A percentile compares a stretch with the other conserved stretches of the same genome.
Conservation (phyloP, 148 eudicot genomes). For the Diospyros lotus region DNA sequence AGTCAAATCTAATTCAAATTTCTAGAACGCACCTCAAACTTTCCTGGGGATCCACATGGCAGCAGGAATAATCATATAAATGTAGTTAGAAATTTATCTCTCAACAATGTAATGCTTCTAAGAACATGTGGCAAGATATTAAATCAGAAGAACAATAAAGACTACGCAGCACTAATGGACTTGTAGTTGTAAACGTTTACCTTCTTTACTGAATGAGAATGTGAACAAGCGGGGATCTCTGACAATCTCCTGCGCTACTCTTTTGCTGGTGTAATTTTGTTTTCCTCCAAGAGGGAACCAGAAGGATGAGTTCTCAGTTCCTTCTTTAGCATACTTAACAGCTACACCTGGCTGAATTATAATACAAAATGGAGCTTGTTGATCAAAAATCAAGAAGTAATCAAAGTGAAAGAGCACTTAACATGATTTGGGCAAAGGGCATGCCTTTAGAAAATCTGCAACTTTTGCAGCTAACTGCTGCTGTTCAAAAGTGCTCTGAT, state of each 20-base stretch:
- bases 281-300: conserved; percentile 98
- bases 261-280: conserved; percentile 74
- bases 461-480: conserved; percentile 79
- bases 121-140: neutral
- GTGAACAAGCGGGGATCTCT: conserved; percentile 92
- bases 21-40: conserved; percentile 67
- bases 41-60: conserved; percentile 53
- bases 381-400: neutral
- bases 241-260: conserved; percentile 56
- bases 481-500: conserved; percentile 84
- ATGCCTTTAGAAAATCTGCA: conserved; percentile 90
- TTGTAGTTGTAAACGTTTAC: conserved; percentile 29
- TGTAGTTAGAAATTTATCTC: conserved; percentile 27
- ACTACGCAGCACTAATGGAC: neutral
- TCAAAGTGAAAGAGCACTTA: neutral
- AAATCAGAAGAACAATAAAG: neutral
- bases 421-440: conserved; percentile 11
- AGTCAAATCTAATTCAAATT: conserved; percentile 3
- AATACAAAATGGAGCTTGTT: conserved; percentile 7
- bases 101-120: conserved; percentile 6
- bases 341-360: conserved; percentile 65
- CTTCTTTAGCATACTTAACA: conserved; percentile 88
- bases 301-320: conserved; percentile 91
- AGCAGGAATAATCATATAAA: conserved; percentile 22
- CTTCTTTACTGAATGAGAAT: conserved; percentile 67